phyloP scores from a whole-genome alignment of 129 eudicot genomes.

The Oenanthe sinensis region DNA sequence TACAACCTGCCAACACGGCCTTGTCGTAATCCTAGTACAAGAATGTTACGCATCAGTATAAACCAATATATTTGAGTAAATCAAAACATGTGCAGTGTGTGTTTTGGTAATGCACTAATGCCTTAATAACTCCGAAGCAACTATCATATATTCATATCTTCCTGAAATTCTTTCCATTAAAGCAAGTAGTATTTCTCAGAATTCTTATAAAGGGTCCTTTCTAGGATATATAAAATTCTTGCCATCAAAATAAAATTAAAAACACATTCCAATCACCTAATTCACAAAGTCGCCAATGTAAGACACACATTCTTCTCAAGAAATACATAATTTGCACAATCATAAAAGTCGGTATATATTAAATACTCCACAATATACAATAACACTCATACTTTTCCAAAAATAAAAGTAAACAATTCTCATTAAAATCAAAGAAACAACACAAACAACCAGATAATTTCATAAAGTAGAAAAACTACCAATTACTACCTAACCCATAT shows the following conservation, averaged over 20 bases:
- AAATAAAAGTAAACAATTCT: not conserved
- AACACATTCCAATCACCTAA: not conserved
- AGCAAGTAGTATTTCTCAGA: not conserved
- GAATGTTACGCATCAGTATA: not conserved
- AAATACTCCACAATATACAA: not conserved
- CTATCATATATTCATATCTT: not conserved
- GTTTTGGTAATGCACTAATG: not conserved
- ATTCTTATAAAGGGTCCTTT: not conserved
- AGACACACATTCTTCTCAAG: not conserved
- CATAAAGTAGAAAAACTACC: too few species aligned
- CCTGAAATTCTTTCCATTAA: not conserved
- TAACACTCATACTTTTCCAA: not conserved
- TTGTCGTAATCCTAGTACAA: not conserved
- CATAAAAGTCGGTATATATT: not conserved
- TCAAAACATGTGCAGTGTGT: not conserved
- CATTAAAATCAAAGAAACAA: not conserved
- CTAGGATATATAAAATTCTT: not conserved
- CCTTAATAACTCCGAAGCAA: not conserved
- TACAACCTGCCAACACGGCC: not conserved
- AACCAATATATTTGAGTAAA: not conserved
- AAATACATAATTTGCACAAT: not conserved
- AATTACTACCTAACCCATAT: not conserved
- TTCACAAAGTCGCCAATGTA: not conserved
- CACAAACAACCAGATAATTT: not conserved
- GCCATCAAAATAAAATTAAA: not conserved